phyloP scores from a whole-genome alignment of 2,329 filamentous ascomycete species.

The Rhexocercosporidium sp. region DNA sequence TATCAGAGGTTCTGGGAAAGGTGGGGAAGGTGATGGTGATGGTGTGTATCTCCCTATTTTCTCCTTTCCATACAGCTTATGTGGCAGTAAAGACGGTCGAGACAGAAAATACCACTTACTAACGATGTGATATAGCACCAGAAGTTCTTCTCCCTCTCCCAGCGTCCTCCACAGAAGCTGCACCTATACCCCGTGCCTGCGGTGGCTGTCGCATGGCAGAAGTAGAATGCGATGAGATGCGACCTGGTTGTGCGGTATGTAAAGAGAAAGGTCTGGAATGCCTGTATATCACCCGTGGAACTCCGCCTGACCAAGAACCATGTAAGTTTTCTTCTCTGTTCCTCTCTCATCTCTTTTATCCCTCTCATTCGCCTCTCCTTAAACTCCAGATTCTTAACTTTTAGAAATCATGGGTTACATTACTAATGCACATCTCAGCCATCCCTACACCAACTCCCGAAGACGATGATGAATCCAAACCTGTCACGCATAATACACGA shows the following conservation, averaged over 20 bases:
- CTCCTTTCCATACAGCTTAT: too few relatives aligned
- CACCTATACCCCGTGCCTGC: neutral
- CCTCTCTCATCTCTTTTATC: neutral
- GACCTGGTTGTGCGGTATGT: neutral
- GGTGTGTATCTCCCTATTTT: neutral
- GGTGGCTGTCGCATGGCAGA: conserved; percentile 4
- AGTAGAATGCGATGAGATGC: neutral
- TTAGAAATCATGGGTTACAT: too few relatives aligned
- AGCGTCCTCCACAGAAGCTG: neutral
- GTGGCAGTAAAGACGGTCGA: too few relatives aligned
- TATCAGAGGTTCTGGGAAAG: neutral
- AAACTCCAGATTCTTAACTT: too few relatives aligned
- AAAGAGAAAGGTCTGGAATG: conserved; percentile 4
- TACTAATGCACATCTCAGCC: neutral
- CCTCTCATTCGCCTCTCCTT: neutral
- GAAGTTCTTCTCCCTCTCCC: neutral
- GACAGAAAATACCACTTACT: too few relatives aligned
- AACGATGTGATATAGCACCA: too few relatives aligned
- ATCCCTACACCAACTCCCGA: neutral
- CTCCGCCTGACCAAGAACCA: neutral
- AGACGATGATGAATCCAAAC: neutral
- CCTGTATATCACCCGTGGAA: neutral
- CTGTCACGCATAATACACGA: neutral
- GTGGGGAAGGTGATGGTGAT: neutral
- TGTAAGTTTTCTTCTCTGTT: neutral